Evolutionary conservation across 306 rosid species (phyloP), one percentile per base, ranked within the genome.

Genomic region (Pterocarpus santalinus): DNA sequence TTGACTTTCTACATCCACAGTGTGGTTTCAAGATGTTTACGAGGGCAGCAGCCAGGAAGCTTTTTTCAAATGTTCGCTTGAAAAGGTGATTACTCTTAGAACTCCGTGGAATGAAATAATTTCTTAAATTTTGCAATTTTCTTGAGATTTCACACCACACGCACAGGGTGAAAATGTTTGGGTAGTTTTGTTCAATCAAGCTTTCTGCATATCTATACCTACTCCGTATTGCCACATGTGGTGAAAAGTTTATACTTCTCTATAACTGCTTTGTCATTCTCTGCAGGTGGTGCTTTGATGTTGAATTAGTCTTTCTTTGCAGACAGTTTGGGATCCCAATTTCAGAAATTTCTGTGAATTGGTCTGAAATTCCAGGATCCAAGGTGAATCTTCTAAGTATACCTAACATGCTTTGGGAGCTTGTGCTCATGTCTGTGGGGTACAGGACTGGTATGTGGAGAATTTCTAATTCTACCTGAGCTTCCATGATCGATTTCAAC

Each of bases 351-450:
- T 93, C 99, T 61, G 99, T 95, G 86, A 93, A 83, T 84, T 95
- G 99, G 99, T 89, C 93, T 5, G 99, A 95, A 85, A 95, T 95
- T 85, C 98, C 99, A n/a, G 99, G 99, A 80, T 95, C 99, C 5
- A 95, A 95, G 93, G 96, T 95, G 89, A 91, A 90, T 55, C 93
- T 85, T 10, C 80, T 91, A 86, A 95, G 99, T 86, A 95, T 93
- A 61, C 99, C 96, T 17, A 91, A 91, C 91, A 95, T 95, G 98
- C 98, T 95, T 66, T 95, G 98, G 99, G 99, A 95, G 91, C 94
- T 93, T 78, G 78, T 90, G 73, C 93, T 95, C 80, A 95, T 95
- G 97, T 89, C 97, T 41, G 82, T 85, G 74, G 99, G 99, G 55
- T 95, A 95, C 89, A 88, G 98, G 83, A 91, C 87, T 15, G 92